phyloP scores from a whole-genome alignment of 306 rosid species.

The Vigna trinervia region DNA sequence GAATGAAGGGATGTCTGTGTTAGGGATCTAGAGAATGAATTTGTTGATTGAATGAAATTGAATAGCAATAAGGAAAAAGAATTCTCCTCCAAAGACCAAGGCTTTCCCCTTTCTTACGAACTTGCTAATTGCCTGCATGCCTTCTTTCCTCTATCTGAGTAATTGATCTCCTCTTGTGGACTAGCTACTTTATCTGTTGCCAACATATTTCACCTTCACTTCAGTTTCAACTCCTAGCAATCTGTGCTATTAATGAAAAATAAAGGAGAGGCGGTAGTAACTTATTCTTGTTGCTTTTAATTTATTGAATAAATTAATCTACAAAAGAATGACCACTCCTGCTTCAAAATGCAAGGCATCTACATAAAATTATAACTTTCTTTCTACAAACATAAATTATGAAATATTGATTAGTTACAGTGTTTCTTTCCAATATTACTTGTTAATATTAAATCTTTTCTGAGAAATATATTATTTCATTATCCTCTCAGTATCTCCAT shows the following conservation, averaged over 20 bases:
- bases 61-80: not conserved
- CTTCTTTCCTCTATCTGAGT: not conserved
- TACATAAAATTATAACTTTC: not conserved
- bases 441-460: not conserved
- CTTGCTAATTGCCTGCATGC: not conserved
- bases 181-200: not conserved
- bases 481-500: constrained; percentile 72
- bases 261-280: not conserved
- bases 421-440: constrained; percentile 6
- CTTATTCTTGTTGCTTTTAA: not conserved
- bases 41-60: constrained; percentile 4
- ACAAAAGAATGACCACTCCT: not conserved
- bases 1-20: not conserved
- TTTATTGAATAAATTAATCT: constrained; percentile 17
- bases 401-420: constrained; percentile 15
- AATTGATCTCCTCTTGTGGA: not conserved
- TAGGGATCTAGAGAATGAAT: not conserved
- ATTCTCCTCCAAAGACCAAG: not conserved
- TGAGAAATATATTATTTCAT: constrained; percentile 15
- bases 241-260: constrained; percentile 3
- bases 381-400: constrained; percentile 14
- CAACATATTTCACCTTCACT: not conserved
- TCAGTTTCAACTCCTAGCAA: not conserved
- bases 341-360: constrained; percentile 35
- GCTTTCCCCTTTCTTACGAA: not conserved